Base-by-base conservation (phyloP, 345 rosid genomes). In the Leavenworthia alabamica region DNA sequence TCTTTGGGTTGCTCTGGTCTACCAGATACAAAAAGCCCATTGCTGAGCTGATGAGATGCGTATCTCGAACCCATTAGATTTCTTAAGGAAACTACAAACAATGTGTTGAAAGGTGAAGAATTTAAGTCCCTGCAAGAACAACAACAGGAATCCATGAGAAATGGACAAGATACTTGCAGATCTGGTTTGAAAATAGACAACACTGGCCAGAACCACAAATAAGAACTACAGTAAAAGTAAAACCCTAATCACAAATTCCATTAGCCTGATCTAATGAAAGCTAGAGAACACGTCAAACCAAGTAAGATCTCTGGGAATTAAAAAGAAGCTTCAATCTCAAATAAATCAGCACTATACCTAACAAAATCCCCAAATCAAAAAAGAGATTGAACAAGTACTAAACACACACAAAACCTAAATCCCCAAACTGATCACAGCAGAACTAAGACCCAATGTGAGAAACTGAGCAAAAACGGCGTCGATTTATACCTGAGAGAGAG, bases 1-100 rank as follows among this genome's bases (percentile, higher is more conserved):
- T 93, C 97, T 73, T 93, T 93, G 6, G 95, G 89, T 82, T 87
- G 99, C 78, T 93, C 99, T 4, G 89, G 96, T 71, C 96, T 82
- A 67, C 97, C 97, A 10, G 99, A 93, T 19, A 93, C 99, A 60
- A 81, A 89, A 8, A 93, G 88, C 65, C 99, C 99, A 86, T 85
- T 89, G 81, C 99, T 81, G 64, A 89, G 94, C 79, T 89, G 80
- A 82, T 93, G 99, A 56, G 99, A 89, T 47, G 94, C 96, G 77
- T 82, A 89, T 56, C 96, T 81, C 31, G 97, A 87, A 75, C 92
- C 99, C 99, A 93, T 93, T 82, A 4, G 0, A 4, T 60, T 73
- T 28, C 68, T 36, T 62, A 58, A 55, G 3, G 20, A 12, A 44
- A 69, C 64, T 64, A 47, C 29, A 57, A 28, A n/a, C n/a, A n/a